These are phyloP conservation scores for Macrophomina phaseolina DNA, from an alignment of 2,329 filamentous ascomycete species.

Conservation along the genomic window DNA sequence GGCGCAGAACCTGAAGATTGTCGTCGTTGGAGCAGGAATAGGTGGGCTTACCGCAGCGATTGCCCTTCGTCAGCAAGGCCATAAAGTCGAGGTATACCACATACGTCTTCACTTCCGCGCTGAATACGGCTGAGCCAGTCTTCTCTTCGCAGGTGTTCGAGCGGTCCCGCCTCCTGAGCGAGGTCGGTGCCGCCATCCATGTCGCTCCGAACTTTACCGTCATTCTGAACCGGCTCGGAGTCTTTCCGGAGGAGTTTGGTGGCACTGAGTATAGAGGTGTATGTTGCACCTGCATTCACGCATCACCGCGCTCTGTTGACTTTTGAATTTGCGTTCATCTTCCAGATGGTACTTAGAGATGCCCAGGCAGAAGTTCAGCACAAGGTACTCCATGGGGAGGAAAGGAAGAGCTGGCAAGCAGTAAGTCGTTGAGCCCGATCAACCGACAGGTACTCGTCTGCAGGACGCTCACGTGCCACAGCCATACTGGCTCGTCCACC, in stretches of 20 bases:
- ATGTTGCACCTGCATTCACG: not conserved
- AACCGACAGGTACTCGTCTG: too few relatives aligned
- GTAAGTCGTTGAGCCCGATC: not conserved
- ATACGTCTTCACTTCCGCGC: too few relatives aligned
- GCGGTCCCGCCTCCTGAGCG: constrained; percentile 61
- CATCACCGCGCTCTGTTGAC: too few relatives aligned
- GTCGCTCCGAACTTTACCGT: constrained; percentile 67
- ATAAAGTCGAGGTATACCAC: constrained; percentile 44
- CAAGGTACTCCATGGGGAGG: not conserved
- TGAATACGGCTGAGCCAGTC: not conserved
- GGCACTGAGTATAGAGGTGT: constrained; percentile 33
- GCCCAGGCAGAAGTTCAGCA: not conserved
- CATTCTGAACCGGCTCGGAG: constrained; percentile 55
- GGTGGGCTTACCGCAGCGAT: constrained; percentile 61
- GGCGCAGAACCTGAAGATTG: constrained; percentile 34
- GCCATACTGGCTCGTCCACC: constrained; percentile 45
- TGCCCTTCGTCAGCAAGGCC: constrained; percentile 58
- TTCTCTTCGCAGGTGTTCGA: constrained; percentile 55
- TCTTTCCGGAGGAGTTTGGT: constrained; percentile 48
- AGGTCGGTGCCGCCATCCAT: constrained; percentile 66
- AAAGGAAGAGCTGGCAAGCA: not conserved
- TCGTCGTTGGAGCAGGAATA: constrained; percentile 55
- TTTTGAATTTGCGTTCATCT: not conserved
- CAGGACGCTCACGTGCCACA: too few relatives aligned
- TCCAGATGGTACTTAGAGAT: not conserved